A percentile compares a stretch with the other conserved stretches of the same genome.
These are phyloP conservation scores for Acaromyces ingoldii DNA, from an alignment of 1,284 basidiomycete genomes.

Conservation along the genomic window DNA sequence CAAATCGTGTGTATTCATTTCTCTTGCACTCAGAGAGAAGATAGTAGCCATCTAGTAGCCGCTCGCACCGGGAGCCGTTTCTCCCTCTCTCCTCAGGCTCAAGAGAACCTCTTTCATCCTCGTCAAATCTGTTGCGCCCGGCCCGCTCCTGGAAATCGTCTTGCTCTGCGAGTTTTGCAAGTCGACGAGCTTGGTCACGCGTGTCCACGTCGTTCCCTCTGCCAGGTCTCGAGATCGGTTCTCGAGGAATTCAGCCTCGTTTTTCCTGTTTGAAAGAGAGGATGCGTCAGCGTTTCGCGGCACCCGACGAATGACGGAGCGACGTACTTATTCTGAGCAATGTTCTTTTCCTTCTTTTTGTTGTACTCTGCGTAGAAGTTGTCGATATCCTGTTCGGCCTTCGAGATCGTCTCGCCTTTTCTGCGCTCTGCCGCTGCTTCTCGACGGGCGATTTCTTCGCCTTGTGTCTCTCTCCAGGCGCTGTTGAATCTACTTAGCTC, in stretches of 20 bases:
- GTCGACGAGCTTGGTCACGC: conserved; percentile 80
- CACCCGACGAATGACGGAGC: neutral
- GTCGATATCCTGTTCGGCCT: conserved; percentile 89
- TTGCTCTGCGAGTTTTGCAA: conserved; percentile 93
- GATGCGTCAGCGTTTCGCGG: neutral
- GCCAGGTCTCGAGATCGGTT: conserved; percentile 71
- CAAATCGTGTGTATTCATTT: too few relatives aligned
- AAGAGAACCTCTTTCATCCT: conserved; percentile 67
- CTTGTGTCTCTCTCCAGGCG: conserved; percentile 82
- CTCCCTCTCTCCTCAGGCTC: conserved; percentile 8
- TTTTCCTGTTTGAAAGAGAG: conserved; percentile 61
- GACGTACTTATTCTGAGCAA: conserved; percentile 89
- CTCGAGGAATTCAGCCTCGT: conserved; percentile 75
- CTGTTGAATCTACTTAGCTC: conserved; percentile 53
- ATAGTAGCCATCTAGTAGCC: conserved; percentile 6
- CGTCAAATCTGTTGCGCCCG: conserved; percentile 81
- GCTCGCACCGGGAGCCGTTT: conserved; percentile 5
- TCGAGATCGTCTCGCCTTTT: conserved; percentile 78
- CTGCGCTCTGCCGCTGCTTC: conserved; percentile 71
- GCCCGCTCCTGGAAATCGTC: conserved; percentile 77
- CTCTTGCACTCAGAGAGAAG: too few relatives aligned
- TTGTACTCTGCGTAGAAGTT: conserved; percentile 94
- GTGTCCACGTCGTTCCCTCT: conserved; percentile 90
- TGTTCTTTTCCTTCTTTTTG: conserved; percentile 83
- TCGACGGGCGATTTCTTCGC: conserved; percentile 76